A percentile compares a stretch with the other conserved stretches of the same genome.
These are phyloP conservation scores for Terana coerulea DNA, from an alignment of 768 basidiomycete species.

Conservation along the genomic window DNA sequence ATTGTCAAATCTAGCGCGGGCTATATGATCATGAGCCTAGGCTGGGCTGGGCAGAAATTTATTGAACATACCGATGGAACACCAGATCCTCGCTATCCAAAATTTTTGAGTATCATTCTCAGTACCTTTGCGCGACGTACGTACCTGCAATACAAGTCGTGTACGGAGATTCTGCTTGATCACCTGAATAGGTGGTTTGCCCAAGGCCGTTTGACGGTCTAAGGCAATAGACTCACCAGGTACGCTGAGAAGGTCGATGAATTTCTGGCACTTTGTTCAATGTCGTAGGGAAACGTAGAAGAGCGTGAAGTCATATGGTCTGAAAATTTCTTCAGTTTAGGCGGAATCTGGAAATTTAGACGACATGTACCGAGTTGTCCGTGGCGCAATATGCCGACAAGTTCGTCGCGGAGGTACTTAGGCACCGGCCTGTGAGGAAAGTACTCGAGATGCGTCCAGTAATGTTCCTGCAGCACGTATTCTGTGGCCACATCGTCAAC, in stretches of 20 bases:
- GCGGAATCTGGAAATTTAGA: not conserved
- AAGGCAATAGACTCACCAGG: constrained; percentile 6
- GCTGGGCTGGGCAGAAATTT: not conserved
- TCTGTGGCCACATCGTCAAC: constrained; percentile 2
- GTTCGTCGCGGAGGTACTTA: constrained; percentile 4
- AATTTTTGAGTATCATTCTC: too few species aligned
- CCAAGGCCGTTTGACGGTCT: too few species aligned
- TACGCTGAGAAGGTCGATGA: constrained; percentile 12
- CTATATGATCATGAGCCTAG: constrained; percentile 17
- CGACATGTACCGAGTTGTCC: constrained; percentile 17
- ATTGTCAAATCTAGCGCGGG: constrained; percentile 23
- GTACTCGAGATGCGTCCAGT: constrained; percentile 26
- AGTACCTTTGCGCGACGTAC: not conserved
- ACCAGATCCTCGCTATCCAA: constrained; percentile 22
- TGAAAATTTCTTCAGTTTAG: not conserved
- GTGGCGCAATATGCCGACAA: constrained; percentile 19
- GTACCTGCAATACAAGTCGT: constrained; percentile 16
- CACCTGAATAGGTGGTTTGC: not conserved
- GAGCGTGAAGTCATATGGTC: constrained; percentile 22
- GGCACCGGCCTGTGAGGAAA: constrained; percentile 22
- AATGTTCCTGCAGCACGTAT: constrained; percentile 20
- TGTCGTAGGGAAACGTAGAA: constrained; percentile 24
- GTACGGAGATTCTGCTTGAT: constrained; percentile 6
- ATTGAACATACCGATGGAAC: constrained; percentile 12
- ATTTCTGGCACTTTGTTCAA: constrained; percentile 19